Evolutionary conservation across 192 early-diverging fungal genomes (phyloP).

Genomic region (Entomortierella chlamydospora): DNA sequence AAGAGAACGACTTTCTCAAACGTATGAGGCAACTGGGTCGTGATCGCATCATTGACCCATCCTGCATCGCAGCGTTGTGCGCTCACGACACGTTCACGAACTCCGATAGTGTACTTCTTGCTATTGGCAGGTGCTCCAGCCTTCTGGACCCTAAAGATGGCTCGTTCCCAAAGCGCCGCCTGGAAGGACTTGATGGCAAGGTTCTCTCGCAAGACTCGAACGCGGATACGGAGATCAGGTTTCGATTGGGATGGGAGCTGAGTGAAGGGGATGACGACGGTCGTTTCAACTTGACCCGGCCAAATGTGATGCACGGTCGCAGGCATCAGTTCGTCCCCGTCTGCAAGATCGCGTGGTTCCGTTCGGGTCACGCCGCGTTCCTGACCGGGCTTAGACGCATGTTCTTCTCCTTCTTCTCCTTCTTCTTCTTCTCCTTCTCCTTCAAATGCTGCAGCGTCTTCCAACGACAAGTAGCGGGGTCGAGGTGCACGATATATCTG

Average conservation of each 20-base stretch:
- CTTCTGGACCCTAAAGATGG: constrained; percentile 45
- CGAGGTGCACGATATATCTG: constrained; percentile 43
- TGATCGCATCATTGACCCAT: constrained; percentile 43
- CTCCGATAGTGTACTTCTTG: constrained; percentile 39
- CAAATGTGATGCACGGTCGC: constrained; percentile 35
- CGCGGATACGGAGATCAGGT: constrained; percentile 39
- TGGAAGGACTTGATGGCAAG: constrained; percentile 48
- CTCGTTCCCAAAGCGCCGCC: constrained; percentile 42
- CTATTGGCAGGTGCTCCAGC: constrained; percentile 2
- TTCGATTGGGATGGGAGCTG: constrained; percentile 23
- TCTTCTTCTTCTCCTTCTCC: not conserved
- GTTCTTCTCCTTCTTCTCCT: constrained; percentile 3
- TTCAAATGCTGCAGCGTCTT: not conserved
- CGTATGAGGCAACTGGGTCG: constrained; percentile 36
- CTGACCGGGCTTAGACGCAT: not conserved
- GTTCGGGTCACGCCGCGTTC: constrained; percentile 4
- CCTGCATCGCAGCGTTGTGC: constrained; percentile 51
- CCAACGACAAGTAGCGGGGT: constrained; percentile 5
- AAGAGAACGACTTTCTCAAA: constrained; percentile 54
- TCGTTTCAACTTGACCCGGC: constrained; percentile 39
- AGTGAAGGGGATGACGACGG: constrained; percentile 30
- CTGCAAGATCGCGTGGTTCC: constrained; percentile 8
- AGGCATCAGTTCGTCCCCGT: constrained; percentile 27
- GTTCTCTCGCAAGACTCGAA: constrained; percentile 37
- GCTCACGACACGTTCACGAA: constrained; percentile 35